Evolutionary conservation across 805 yeast species (phyloP).

Genomic region (Jamesozyma jinghongensis): DNA sequence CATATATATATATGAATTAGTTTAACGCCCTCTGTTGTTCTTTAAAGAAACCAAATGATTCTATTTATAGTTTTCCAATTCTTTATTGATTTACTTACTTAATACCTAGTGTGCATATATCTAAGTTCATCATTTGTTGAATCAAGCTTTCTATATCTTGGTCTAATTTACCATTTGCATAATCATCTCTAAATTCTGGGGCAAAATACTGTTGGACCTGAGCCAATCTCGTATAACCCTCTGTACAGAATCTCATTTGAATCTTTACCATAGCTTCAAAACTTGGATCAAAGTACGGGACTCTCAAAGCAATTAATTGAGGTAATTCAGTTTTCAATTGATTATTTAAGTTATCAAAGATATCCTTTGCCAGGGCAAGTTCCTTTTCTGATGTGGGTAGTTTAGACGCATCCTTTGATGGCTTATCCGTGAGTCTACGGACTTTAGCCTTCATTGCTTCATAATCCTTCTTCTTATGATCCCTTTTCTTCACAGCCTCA

Average conservation of each 20-base stretch:
- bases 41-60: not conserved
- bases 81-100: conserved; percentile 18
- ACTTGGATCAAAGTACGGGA: conserved; percentile 74
- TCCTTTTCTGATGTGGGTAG: conserved; percentile 72
- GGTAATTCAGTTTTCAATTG: conserved; percentile 69
- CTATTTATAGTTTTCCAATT: not conserved
- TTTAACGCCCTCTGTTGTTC: too few relatives aligned
- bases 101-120: conserved; percentile 56
- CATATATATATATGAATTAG: not conserved
- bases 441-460: conserved; percentile 76
- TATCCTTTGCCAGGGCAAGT: conserved; percentile 56
- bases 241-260: conserved; percentile 73
- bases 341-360: conserved; percentile 60
- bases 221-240: conserved; percentile 70
- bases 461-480: conserved; percentile 66
- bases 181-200: conserved; percentile 66
- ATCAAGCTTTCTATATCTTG: conserved; percentile 57
- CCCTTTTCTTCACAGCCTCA: conserved; percentile 71
- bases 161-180: conserved; percentile 68
- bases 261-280: conserved; percentile 74
- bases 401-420: conserved; percentile 72
- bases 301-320: conserved; percentile 64
- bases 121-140: conserved; percentile 58
- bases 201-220: conserved; percentile 73
- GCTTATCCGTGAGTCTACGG: conserved; percentile 67